Conservation (phyloP, 108 stramenopile species). For the Cylindrotheca closterium region DNA sequence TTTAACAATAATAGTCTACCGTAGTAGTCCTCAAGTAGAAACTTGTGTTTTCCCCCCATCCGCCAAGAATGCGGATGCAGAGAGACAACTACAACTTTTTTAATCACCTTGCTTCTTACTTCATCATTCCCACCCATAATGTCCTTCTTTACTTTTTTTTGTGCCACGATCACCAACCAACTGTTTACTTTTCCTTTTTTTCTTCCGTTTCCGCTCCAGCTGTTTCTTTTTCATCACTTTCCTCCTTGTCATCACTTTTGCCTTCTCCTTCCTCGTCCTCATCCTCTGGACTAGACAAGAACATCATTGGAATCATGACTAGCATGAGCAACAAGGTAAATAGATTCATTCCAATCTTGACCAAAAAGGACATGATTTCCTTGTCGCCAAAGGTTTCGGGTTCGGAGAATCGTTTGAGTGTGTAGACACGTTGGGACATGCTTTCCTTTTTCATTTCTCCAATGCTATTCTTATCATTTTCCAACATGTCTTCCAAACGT, state of each 20-base stretch:
- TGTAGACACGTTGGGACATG: conserved; percentile 6
- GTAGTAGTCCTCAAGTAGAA: no score
- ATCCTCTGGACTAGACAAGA: conserved; percentile 1
- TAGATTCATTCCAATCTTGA: conserved; percentile 4
- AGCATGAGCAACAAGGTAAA: conserved; percentile 2
- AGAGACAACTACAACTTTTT: no score
- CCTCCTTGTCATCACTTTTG: background rate
- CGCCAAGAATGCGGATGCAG: no score
- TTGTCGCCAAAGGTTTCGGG: background rate
- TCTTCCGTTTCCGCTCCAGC: no score
- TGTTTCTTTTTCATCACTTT: background rate
- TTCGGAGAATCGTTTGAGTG: conserved; percentile 2
- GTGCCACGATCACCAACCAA: no score
- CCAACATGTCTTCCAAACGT: conserved; percentile 20
- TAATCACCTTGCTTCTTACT: no score
- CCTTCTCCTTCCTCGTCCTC: conserved; percentile 12
- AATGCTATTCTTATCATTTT: background rate
- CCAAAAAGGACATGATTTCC: background rate
- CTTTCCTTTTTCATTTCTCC: conserved; percentile 4
- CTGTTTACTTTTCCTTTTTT: no score
- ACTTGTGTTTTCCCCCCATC: no score
- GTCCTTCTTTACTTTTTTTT: no score
- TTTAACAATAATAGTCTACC: no score
- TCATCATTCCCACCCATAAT: no score
- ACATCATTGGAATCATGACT: conserved; percentile 11